Conservation (phyloP, 2,329 filamentous ascomycete species). For the Xylaria sp. region DNA sequence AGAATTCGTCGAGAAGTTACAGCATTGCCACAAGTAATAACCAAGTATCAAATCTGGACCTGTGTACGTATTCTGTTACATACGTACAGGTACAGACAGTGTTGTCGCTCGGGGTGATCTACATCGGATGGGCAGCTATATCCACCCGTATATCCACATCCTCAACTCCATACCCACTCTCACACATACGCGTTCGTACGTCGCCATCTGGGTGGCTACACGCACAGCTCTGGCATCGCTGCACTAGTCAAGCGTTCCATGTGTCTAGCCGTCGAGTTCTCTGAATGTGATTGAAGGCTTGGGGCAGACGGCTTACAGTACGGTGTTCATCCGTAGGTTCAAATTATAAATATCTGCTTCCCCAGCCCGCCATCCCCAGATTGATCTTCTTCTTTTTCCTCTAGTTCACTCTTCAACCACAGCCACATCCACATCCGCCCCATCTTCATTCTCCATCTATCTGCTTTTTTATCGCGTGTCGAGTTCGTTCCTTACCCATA, state of each 20-base stretch:
- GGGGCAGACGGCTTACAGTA: neutral
- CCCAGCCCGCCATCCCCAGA: slow-evolving; percentile 10
- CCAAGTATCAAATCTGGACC: neutral
- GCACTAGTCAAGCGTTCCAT: neutral
- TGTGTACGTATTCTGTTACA: neutral
- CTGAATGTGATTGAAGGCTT: neutral
- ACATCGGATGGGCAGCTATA: slow-evolving; percentile 24
- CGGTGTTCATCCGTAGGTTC: neutral
- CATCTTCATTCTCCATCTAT: slow-evolving; percentile 17
- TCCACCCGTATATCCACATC: slow-evolving; percentile 25
- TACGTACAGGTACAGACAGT: neutral
- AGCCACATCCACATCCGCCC: neutral
- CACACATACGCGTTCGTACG: neutral
- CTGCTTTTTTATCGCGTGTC: slow-evolving; percentile 41
- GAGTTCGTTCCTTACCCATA: slow-evolving; percentile 45
- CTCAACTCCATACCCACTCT: slow-evolving; percentile 19
- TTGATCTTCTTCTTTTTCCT: slow-evolving; percentile 1
- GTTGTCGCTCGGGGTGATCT: slow-evolving; percentile 19
- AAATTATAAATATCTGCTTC: slow-evolving; percentile 26
- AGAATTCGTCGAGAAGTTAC: neutral
- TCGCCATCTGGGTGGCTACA: slow-evolving; percentile 13
- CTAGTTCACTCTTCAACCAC: slow-evolving; percentile 8
- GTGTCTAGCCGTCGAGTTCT: slow-evolving; percentile 3
- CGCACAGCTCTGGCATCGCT: slow-evolving; percentile 11
- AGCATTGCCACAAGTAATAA: neutral